Base-by-base conservation (phyloP, 768 basidiomycete genomes). In the Panus rudis region DNA sequence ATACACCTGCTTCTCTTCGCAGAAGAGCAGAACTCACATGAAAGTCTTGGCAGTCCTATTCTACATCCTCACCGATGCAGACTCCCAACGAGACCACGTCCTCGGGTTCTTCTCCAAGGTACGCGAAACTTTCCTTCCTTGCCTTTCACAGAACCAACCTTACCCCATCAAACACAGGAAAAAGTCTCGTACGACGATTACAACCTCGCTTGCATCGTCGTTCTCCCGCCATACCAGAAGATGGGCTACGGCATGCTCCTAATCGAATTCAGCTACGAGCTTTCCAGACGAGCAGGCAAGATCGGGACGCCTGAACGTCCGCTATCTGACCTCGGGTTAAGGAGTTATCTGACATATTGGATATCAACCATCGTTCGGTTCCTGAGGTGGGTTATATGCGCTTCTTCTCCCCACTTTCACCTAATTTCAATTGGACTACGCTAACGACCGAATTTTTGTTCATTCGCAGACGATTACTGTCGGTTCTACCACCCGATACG, bases 201-300 rank as follows among this genome's bases (percentile, higher is more conserved):
- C 66, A 99, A 99, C 57, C 75, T 99, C 7, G 94, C 94, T 3
- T 93, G 91, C 62, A 99, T 99, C 54, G 82, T 98, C 52, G 89
- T 87, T 6, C 77, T 99, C 31, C 96, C 96, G 2, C 96, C 92
- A 14, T 91, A 83, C 56, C 94, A 97, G 56, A 74, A 80, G 45
- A 77, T 82, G 53, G 88, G 92, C 5, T 96, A 85, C 54, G 96
- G 94, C 2, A 91, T 89, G 73, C 80, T 98, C 20, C 75, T 99
- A 74, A 97, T 98, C 50, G 94, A 99, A 67, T 96, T 98, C 70
- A 98, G 93, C 62, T 99, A 99, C 56, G 91, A 94, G 59, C 70
- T 97, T 6, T 96, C 91, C 16, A 76, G 86, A 33, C 74, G 81
- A 41, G 72, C 76, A 10, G 81, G 83, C 2, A 88, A 83, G 54